These are phyloP conservation scores for Backusella tuberculispora DNA, from an alignment of 192 early-diverging fungal species.

Conservation along the genomic window DNA sequence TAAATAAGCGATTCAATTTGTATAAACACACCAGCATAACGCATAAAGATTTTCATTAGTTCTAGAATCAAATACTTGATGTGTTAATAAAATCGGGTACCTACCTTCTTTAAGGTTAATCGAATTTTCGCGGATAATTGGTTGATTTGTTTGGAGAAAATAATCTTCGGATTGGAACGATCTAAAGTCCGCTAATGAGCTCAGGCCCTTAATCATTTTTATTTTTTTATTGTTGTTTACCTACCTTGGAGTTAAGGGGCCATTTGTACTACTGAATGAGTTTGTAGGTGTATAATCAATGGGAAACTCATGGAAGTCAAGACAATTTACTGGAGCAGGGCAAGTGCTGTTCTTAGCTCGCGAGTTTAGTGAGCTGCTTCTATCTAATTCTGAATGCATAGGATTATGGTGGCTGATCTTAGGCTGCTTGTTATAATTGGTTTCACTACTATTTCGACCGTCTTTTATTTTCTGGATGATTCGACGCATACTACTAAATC, in stretches of 20 bases:
- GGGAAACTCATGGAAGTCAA: neutral
- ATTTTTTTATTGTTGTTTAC: neutral
- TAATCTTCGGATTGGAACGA: neutral
- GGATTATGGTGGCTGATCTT: neutral
- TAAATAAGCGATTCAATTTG: neutral
- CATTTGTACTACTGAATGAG: conserved; percentile 1
- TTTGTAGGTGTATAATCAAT: neutral
- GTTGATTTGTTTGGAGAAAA: neutral
- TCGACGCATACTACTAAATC: conserved; percentile 6
- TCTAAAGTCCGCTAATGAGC: conserved; percentile 9
- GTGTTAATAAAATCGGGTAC: neutral
- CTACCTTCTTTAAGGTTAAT: conserved; percentile 1
- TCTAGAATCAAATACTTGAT: neutral
- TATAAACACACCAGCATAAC: neutral
- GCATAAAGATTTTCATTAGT: neutral
- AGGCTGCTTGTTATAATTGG: neutral
- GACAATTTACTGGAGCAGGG: neutral
- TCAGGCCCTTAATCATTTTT: neutral
- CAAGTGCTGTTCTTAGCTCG: neutral
- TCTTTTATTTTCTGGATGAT: conserved; percentile 6
- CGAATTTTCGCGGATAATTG: conserved; percentile 5
- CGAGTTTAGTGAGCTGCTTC: neutral
- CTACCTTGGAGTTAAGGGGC: conserved; percentile 4
- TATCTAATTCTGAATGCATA: neutral
- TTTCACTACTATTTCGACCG: conserved; percentile 4